A percentile compares a stretch with the other conserved stretches of the same genome.
Conservation (phyloP, 2,329 filamentous ascomycete genomes). For the Penicillium sp. region DNA sequence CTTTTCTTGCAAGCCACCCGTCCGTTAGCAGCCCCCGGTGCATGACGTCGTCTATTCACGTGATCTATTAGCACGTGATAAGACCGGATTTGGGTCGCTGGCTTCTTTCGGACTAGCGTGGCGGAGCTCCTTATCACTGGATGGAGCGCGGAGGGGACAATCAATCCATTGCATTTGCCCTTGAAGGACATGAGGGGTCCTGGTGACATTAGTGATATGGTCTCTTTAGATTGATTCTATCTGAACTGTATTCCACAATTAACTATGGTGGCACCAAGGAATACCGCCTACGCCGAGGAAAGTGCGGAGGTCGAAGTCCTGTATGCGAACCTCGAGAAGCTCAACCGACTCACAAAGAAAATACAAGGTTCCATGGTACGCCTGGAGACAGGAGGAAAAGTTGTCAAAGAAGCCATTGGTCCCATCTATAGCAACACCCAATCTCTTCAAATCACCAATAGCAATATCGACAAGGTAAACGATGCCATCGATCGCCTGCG, state of each 20-base stretch:
- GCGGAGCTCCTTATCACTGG: conserved; percentile 19
- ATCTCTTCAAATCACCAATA: conserved; percentile 79
- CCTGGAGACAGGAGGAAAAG: conserved; percentile 83
- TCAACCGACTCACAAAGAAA: conserved; percentile 88
- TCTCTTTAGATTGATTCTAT: conserved; percentile 16
- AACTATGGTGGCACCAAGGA: conserved; percentile 55
- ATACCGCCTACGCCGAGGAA: conserved; percentile 62
- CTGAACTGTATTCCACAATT: conserved; percentile 8
- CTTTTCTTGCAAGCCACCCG: conserved; percentile 5
- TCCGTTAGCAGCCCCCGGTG: not conserved
- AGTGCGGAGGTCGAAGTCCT: conserved; percentile 66
- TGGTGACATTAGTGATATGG: conserved; percentile 18
- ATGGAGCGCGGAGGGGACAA: conserved; percentile 6
- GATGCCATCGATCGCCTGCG: conserved; percentile 83
- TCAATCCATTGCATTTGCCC: not conserved
- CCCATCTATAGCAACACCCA: conserved; percentile 92
- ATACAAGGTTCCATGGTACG: conserved; percentile 83
- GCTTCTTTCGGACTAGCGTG: conserved; percentile 21
- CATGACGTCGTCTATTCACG: conserved; percentile 25
- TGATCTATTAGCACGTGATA: not conserved
- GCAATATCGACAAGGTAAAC: conserved; percentile 83
- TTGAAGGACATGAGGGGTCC: not conserved
- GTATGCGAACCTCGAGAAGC: conserved; percentile 77
- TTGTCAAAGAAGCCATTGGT: conserved; percentile 85
- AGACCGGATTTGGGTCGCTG: not conserved